Evolutionary conservation across 805 yeast species (phyloP).

Genomic region (Huiozyma sinensis): DNA sequence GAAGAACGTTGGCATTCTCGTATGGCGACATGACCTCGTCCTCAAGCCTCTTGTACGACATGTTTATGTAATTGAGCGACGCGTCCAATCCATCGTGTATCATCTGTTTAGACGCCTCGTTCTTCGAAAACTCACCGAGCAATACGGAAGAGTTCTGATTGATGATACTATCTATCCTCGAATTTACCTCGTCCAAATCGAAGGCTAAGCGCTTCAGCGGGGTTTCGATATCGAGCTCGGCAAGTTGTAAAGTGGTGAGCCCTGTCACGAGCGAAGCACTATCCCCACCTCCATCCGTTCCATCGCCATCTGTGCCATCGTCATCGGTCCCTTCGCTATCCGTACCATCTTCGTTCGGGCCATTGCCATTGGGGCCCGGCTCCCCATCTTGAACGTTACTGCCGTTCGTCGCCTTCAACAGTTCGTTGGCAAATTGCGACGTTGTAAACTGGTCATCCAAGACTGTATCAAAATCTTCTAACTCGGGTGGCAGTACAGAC

Average conservation of each 20-base stretch:
- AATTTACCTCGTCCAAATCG: conserved; percentile 21
- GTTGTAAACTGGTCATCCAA: conserved; percentile 15
- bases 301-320: not conserved
- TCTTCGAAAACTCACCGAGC: conserved; percentile 16
- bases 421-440: conserved; percentile 15
- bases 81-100: conserved; percentile 12
- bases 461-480: conserved; percentile 20
- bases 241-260: too few species aligned
- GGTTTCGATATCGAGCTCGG: conserved; percentile 18
- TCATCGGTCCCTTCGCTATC: not conserved
- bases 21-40: conserved; percentile 22
- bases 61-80: conserved; percentile 19
- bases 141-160: conserved; percentile 16
- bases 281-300: too few species aligned
- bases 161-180: conserved; percentile 12
- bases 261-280: too few species aligned
- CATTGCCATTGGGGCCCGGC: too few species aligned
- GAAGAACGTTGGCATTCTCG: conserved; percentile 21
- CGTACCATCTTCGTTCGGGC: not conserved
- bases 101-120: conserved; percentile 7
- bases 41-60: conserved; percentile 24
- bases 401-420: conserved; percentile 17
- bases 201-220: conserved; percentile 23
- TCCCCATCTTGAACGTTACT: not conserved
- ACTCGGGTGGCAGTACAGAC: conserved; percentile 5